Evolutionary conservation across 2,329 filamentous ascomycete species (phyloP), one percentile per base, ranked within the genome.

Genomic region (Fonsecaea pugnacius): DNA sequence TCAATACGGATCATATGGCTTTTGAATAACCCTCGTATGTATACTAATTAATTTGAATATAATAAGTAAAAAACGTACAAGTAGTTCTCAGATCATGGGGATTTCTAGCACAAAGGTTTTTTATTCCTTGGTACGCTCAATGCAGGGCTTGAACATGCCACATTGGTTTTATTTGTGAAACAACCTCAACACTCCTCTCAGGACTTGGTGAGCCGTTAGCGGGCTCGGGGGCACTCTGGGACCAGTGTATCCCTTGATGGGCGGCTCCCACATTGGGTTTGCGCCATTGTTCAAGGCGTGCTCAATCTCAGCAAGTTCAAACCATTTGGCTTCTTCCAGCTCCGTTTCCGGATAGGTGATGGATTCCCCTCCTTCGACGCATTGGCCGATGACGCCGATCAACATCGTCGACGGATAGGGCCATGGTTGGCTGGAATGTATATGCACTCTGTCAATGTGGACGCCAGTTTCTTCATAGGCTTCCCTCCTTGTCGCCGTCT

Each of bases 251-350:
- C 64, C 64, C 36, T 62, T 67, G 50, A 60, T 46, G 14, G 64
- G 64, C 21, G 50, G 36, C 14, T 67, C 62, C 64, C 64, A 67
- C 64, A 65, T 67, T n/a, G 64, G 35, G 55, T 67, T 64, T 4
- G 63, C 63, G 27, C 64, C 64, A 10, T 67, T 32, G 32, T 67
- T 51, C 14, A 98, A 77, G 1, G 92, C 94, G 72, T 89, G 85
- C 72, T 87, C 82, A 1, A 96, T 87, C 77, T 96, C 92, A 0
- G 91, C 91, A 35, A 95, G 79, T 0, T 85, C 78, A 72, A 93
- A 94, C 95, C 95, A 99, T 75, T 86, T 89, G 2, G 95, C 95
- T 76, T 91, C 87, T 73, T 96, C 91, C 67, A 99, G 78, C 80
- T 99, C 95, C 0, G 91, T 90, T 75, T 99, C 95, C 24, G 62